These are phyloP conservation scores for Hypoxylon sp. DNA, from an alignment of 2,329 filamentous ascomycete species.

Conservation along the genomic window DNA sequence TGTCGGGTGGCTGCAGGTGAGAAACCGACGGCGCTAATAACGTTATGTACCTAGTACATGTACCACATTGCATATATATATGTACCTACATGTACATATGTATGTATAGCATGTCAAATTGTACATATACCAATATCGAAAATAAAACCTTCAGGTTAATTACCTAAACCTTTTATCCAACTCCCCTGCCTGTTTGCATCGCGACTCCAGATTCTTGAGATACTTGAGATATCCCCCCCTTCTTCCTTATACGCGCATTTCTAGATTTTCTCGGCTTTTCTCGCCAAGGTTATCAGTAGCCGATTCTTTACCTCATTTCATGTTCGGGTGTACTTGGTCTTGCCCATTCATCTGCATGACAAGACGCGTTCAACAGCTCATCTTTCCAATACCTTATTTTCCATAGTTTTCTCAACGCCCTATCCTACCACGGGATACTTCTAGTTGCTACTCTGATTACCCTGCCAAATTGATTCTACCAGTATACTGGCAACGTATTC, in stretches of 20 bases:
- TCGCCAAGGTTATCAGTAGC: not conserved
- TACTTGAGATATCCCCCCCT: not conserved
- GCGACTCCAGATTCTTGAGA: conserved; percentile 14
- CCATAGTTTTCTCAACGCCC: conserved; percentile 6
- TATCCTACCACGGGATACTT: conserved; percentile 17
- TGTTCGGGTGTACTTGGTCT: not conserved
- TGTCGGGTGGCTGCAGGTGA: conserved; percentile 12
- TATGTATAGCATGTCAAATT: too few species aligned
- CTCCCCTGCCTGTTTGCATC: not conserved
- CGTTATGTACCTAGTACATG: too few species aligned
- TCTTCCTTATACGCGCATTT: conserved; percentile 2
- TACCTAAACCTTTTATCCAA: not conserved
- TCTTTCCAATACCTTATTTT: conserved; percentile 3
- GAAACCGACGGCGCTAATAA: not conserved
- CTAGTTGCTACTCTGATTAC: conserved; percentile 7
- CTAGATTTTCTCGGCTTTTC: not conserved
- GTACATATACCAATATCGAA: not conserved
- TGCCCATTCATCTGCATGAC: conserved; percentile 8
- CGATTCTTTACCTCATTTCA: conserved; percentile 11
- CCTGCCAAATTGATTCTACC: conserved; percentile 6
- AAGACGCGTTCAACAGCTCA: conserved; percentile 19
- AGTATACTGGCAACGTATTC: conserved; percentile 11
- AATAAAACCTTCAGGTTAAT: not conserved
- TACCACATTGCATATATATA: not conserved
- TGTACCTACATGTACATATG: not conserved